Evolutionary conservation across 345 rosid species (phyloP), one percentile per base, ranked within the genome.

Genomic region (Eucalyptus polyanthemos): DNA sequence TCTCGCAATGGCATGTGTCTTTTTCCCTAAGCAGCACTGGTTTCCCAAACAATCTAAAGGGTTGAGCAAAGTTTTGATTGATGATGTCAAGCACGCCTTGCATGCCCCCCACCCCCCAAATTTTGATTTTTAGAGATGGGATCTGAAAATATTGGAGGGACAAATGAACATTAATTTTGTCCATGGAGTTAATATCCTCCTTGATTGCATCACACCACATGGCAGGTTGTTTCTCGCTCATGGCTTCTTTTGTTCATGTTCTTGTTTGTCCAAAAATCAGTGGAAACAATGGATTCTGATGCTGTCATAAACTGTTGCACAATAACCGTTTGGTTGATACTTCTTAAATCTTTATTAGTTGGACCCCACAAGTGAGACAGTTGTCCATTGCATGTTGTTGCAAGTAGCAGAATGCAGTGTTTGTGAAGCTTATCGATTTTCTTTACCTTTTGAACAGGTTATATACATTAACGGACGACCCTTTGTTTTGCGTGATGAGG

Each of bases 401-500:
- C 65, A 34, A 21, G 6, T 19, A 76, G 85, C 47, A 40, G 29
- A 76, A 76, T 76, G 27, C 47, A 22, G 15, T 76, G 13, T 37
- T 76, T 21, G 29, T 21, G 85, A 40, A 21, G 47, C 29, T 86
- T 86, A 86, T 86, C 4, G 53, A 29, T 49, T 49, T 50, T 21
- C 4, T 89, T 86, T 56, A 27, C 60, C 83, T 62, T 45, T 34
- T 67, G 67, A 44, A 76, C 88, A 97, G 99, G 96, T 97, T 88
- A 96, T 97, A 40, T 97, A 97, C 90, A 94, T 97, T 40, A 97
- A 97, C 56, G 99, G 99, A 22, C 95, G 98, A 14, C 99, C 99
- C 81, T 97, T 97, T 95, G 99, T 97, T 89, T 93, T 97, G 93
- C 98, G 99, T 88, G 99, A 97, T 90, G 99, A 94, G 31, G 98